These are phyloP conservation scores for Xylogone sp. DNA, from an alignment of 2,329 filamentous ascomycete species.

Conservation along the genomic window DNA sequence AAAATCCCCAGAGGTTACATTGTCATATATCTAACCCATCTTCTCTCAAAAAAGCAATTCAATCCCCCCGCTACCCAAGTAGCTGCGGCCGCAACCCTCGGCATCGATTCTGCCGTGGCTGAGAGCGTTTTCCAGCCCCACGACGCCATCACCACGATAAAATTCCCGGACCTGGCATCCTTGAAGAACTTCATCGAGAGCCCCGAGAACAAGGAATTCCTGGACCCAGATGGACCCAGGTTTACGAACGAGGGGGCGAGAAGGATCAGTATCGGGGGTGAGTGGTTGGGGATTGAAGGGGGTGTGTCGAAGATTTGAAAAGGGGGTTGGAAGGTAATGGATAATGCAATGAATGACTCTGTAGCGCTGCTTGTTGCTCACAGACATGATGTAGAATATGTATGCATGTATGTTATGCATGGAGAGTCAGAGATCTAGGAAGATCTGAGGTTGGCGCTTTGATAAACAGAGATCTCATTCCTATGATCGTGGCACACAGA, in stretches of 20 bases:
- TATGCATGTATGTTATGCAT: too few relatives aligned
- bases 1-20: too few relatives aligned
- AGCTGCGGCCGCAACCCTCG: neutral
- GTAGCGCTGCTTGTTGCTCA: too few relatives aligned
- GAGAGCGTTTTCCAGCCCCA: neutral
- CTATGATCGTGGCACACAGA: too few relatives aligned
- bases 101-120: neutral
- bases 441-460: too few relatives aligned
- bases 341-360: neutral
- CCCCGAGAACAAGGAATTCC: neutral
- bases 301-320: neutral
- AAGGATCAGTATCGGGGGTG: neutral
- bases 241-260: neutral
- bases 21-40: too few relatives aligned
- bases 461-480: too few relatives aligned
- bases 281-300: neutral
- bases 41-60: neutral
- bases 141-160: neutral
- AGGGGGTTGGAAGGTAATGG: neutral
- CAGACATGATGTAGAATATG: too few relatives aligned
- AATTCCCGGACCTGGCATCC: neutral
- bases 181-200: neutral
- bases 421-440: too few relatives aligned
- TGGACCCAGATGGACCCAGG: neutral
- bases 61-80: neutral